A percentile compares a stretch with the other conserved stretches of the same genome.
phyloP scores from a whole-genome alignment of 768 basidiomycete species.

The Suillus occidentalis region DNA sequence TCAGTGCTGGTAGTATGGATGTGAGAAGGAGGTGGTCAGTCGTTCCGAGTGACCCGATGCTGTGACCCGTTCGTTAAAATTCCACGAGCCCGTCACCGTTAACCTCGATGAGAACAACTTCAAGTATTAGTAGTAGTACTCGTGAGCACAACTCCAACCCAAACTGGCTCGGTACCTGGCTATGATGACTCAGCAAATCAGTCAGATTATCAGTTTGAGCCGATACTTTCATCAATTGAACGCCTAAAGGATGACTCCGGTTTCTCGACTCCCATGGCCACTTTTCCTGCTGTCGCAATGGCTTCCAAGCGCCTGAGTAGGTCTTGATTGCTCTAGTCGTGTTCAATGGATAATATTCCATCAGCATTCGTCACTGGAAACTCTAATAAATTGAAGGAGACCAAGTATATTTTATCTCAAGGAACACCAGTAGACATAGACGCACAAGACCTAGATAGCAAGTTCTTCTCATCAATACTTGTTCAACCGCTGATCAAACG shows the following conservation, averaged over 20 bases:
- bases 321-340: neutral
- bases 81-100: slow-evolving; percentile 15
- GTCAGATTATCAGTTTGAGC: neutral
- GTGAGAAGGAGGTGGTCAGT: no score
- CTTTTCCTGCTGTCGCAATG: slow-evolving; percentile 16
- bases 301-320: slow-evolving; percentile 25
- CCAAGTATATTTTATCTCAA: slow-evolving; percentile 74
- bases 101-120: slow-evolving; percentile 12
- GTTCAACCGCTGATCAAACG: neutral
- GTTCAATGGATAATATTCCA: slow-evolving; percentile 8
- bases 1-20: neutral
- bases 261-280: neutral
- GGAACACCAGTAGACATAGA: slow-evolving; percentile 72
- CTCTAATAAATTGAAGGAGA: slow-evolving; percentile 88
- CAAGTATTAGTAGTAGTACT: neutral
- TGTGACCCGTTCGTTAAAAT: neutral
- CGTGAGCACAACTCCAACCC: neutral
- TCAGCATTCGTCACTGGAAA: slow-evolving; percentile 95
- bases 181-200: slow-evolving; percentile 4
- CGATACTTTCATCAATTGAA: no score
- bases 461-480: slow-evolving; percentile 25
- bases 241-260: neutral
- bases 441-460: slow-evolving; percentile 78
- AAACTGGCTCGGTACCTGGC: slow-evolving; percentile 1
- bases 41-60: neutral